Conservation (phyloP, 73 alveolate genomes). For the Paramecium biaurelia region DNA sequence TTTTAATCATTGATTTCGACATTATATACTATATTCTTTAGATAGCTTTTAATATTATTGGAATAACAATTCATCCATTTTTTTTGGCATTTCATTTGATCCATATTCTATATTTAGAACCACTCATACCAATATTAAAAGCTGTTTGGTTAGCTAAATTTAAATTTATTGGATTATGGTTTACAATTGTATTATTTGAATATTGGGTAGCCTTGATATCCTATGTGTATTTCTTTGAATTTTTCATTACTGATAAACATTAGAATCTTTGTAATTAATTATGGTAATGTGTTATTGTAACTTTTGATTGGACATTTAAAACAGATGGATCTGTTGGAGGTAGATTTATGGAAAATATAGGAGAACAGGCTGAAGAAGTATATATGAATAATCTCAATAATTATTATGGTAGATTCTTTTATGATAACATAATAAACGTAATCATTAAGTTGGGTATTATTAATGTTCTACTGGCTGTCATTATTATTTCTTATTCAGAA, state of each 20-base stretch:
- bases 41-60: slow-evolving; percentile 32
- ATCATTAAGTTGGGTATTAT: background rate
- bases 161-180: slow-evolving; percentile 9
- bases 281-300: slow-evolving; percentile 34
- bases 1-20: slow-evolving; percentile 27
- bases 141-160: slow-evolving; percentile 53
- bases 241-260: background rate
- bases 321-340: slow-evolving; percentile 58
- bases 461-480: slow-evolving; percentile 49
- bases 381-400: background rate
- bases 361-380: background rate
- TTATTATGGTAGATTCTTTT: slow-evolving; percentile 57
- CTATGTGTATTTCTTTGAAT: slow-evolving; percentile 34
- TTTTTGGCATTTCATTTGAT: slow-evolving; percentile 55
- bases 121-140: slow-evolving; percentile 9
- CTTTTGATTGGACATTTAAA: slow-evolving; percentile 65
- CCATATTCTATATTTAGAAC: slow-evolving; percentile 47
- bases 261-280: slow-evolving; percentile 22
- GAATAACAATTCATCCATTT: slow-evolving; percentile 58
- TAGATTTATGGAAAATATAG: slow-evolving; percentile 1
- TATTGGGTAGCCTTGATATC: slow-evolving; percentile 21
- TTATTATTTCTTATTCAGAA: slow-evolving; percentile 47
- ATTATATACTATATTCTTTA: slow-evolving; percentile 41
- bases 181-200: background rate
- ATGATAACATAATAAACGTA: slow-evolving; percentile 7